These are phyloP conservation scores for Ziziphus jujuba DNA, from an alignment of 306 rosid genomes.

Conservation along the genomic window DNA sequence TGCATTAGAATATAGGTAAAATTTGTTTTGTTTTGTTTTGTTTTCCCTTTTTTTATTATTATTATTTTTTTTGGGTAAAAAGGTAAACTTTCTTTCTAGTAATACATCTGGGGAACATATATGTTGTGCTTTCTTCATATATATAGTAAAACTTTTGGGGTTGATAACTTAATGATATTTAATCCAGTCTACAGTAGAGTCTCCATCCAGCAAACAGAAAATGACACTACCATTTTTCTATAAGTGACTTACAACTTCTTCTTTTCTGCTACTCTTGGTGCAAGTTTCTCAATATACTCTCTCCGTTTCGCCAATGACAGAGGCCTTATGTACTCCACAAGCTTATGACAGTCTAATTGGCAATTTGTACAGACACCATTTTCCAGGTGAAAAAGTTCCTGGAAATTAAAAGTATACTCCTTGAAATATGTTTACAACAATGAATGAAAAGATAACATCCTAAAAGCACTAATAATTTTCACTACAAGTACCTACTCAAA, in stretches of 20 bases:
- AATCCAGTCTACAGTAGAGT: neutral
- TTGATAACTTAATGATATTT: neutral
- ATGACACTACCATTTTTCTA: constrained; percentile 13
- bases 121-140: no score
- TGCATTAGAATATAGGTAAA: no score
- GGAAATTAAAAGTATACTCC: constrained; percentile 28
- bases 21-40: no score
- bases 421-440: neutral
- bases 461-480: constrained; percentile 1
- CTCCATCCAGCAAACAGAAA: neutral
- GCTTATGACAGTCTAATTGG: constrained; percentile 84
- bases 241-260: constrained; percentile 68
- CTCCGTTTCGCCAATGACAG: constrained; percentile 62
- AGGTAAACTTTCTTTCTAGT: no score
- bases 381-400: constrained; percentile 93
- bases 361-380: constrained; percentile 81
- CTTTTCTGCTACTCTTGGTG: constrained; percentile 66
- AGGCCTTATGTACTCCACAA: constrained; percentile 69
- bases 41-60: no score
- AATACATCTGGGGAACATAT: no score
- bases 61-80: no score
- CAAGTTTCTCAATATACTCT: constrained; percentile 70
- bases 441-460: constrained; percentile 11
- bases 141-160: no score
- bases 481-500: constrained; percentile 15